Evolutionary conservation across 1,284 basidiomycete genomes (phyloP).

Genomic region (Ganoderma meredithae): DNA sequence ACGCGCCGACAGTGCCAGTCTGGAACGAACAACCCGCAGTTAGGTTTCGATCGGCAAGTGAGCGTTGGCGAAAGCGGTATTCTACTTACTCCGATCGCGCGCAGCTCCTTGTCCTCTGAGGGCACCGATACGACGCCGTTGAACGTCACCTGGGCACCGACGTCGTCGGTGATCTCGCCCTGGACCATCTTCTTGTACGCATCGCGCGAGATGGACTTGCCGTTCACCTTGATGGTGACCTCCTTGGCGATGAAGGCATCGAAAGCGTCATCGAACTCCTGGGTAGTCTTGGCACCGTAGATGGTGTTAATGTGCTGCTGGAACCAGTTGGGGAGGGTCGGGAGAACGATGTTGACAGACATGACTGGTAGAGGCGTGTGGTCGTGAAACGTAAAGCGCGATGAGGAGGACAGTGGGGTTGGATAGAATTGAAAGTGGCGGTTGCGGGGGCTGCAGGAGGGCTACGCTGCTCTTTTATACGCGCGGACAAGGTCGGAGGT

Average conservation of each 20-base stretch:
- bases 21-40: slow-evolving; percentile 13
- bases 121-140: slow-evolving; percentile 35
- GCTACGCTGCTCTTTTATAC: slow-evolving; percentile 2
- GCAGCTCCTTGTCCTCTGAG: slow-evolving; percentile 18
- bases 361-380: slow-evolving; percentile 22
- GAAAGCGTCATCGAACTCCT: slow-evolving; percentile 44
- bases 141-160: slow-evolving; percentile 34
- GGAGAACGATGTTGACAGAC: slow-evolving; percentile 40
- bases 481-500: not conserved
- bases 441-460: not conserved
- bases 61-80: not conserved
- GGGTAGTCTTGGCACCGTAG: slow-evolving; percentile 41
- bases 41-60: not conserved
- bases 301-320: slow-evolving; percentile 43
- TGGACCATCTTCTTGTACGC: slow-evolving; percentile 38
- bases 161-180: slow-evolving; percentile 34
- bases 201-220: slow-evolving; percentile 36
- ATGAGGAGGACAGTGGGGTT: not conserved
- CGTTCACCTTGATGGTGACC: slow-evolving; percentile 46
- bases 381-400: not conserved
- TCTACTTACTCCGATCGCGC: slow-evolving; percentile 30
- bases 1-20: slow-evolving; percentile 39
- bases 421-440: not conserved
- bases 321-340: slow-evolving; percentile 46
- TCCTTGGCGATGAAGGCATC: slow-evolving; percentile 44